Conservation (phyloP, 352 stramenopile species). For the Globisporangium lucens region DNA sequence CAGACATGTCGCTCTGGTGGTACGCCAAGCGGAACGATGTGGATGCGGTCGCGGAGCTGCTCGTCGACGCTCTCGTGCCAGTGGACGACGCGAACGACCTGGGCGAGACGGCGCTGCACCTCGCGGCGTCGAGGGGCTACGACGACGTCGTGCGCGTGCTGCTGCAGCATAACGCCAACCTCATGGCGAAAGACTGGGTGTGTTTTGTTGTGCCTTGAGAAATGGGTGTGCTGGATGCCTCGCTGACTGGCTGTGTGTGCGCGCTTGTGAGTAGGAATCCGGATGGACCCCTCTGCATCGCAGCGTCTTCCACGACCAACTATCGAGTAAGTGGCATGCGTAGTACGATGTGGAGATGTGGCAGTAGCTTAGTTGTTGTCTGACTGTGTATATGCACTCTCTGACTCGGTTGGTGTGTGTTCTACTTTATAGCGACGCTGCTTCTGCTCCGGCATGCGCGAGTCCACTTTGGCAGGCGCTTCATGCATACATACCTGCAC, state of each 20-base stretch:
- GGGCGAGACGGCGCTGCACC: conserved; percentile 72
- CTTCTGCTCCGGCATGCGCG: conserved; percentile 64
- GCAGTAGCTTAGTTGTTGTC: not conserved
- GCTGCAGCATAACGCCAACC: conserved; percentile 45
- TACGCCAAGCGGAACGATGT: conserved; percentile 5
- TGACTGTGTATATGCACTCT: not conserved
- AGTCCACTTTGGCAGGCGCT: conserved; percentile 40
- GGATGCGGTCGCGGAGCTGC: conserved; percentile 10
- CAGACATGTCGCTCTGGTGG: conserved; percentile 5
- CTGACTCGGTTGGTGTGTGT: not conserved
- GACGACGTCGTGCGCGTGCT: conserved; percentile 55
- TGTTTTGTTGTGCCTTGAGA: conserved; percentile 16
- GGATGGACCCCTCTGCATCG: conserved; percentile 79
- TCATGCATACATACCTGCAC: conserved; percentile 51
- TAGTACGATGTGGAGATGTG: not conserved
- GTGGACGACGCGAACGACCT: conserved; percentile 66
- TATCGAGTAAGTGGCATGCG: conserved; percentile 49
- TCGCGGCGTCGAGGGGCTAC: conserved; percentile 54
- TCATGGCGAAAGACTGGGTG: conserved; percentile 62
- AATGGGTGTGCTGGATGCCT: not conserved
- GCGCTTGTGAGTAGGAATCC: conserved; percentile 51
- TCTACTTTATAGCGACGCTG: conserved; percentile 51
- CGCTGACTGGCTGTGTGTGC: conserved; percentile 15
- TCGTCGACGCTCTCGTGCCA: conserved; percentile 27
- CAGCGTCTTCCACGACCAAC: conserved; percentile 60